Evolutionary conservation across 768 basidiomycete species (phyloP).

Genomic region (Mycena floridula): DNA sequence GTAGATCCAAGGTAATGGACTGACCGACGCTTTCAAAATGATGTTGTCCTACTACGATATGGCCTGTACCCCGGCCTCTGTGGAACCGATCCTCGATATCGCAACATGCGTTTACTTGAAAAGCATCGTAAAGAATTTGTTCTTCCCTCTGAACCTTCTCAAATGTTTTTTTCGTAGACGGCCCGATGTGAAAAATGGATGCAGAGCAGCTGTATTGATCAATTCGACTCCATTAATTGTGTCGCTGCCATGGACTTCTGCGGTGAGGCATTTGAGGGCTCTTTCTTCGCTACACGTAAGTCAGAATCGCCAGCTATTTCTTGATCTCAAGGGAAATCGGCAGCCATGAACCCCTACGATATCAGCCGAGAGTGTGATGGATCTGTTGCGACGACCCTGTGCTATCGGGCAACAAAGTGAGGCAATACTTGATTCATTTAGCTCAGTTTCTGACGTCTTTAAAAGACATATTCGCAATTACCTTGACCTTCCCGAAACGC

Average conservation of each 20-base stretch:
- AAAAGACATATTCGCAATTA: conserved; percentile 30
- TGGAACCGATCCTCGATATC: conserved; percentile 33
- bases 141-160: background rate
- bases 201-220: conserved; percentile 54
- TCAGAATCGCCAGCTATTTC: background rate
- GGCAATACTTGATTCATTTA: background rate
- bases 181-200: conserved; percentile 61
- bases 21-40: conserved; percentile 43
- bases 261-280: conserved; percentile 40
- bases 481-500: conserved; percentile 38
- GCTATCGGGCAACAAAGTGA: conserved; percentile 25
- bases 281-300: conserved; percentile 39
- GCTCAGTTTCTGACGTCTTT: background rate
- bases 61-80: conserved; percentile 38
- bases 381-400: conserved; percentile 13
- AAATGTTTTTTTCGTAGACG: conserved; percentile 31
- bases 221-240: conserved; percentile 63
- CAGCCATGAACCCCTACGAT: conserved; percentile 48
- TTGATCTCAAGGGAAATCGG: background rate
- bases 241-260: conserved; percentile 66
- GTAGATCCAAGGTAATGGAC: conserved; percentile 54
- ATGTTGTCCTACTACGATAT: conserved; percentile 28
- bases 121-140: conserved; percentile 24
- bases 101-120: conserved; percentile 31
- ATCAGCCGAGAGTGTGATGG: conserved; percentile 25